phyloP scores from a whole-genome alignment of 176 grass and related monocot genomes.

The Zea mays region DNA sequence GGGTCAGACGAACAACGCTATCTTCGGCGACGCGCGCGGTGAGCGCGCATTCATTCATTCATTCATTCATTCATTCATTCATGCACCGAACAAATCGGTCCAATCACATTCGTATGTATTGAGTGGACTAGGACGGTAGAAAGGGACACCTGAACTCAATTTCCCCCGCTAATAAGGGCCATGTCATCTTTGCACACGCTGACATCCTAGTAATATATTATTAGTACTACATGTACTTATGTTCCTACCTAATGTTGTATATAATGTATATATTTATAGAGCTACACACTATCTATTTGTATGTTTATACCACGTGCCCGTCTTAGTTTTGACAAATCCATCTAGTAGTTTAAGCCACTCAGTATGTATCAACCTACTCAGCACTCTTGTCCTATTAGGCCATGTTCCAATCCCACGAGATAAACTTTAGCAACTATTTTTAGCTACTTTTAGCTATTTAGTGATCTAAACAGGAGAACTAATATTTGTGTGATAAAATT shows the following conservation, averaged over 20 bases:
- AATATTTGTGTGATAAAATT: too few relatives aligned
- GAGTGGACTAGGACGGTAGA: constrained; percentile 14
- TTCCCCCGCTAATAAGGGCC: neutral
- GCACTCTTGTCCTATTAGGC: neutral
- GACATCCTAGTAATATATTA: neutral
- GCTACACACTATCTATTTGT: neutral
- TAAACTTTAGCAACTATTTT: too few relatives aligned
- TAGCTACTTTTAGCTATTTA: too few relatives aligned
- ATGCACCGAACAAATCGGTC: neutral
- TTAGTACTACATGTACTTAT: neutral
- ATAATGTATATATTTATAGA: neutral
- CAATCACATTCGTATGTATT: neutral
- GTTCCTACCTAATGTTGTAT: neutral
- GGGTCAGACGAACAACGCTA: too few relatives aligned
- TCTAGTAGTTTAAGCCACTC: neutral
- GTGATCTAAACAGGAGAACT: too few relatives aligned
- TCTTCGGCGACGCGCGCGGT: neutral
- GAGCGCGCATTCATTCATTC: neutral
- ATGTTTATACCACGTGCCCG: neutral
- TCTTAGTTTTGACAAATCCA: neutral
- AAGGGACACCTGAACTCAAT: neutral
- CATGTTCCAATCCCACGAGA: too few relatives aligned
- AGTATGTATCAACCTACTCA: constrained; percentile 11
- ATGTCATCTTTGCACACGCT: neutral
- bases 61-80: neutral